Base-by-base conservation (phyloP, 345 rosid species). In the Viola odorata region DNA sequence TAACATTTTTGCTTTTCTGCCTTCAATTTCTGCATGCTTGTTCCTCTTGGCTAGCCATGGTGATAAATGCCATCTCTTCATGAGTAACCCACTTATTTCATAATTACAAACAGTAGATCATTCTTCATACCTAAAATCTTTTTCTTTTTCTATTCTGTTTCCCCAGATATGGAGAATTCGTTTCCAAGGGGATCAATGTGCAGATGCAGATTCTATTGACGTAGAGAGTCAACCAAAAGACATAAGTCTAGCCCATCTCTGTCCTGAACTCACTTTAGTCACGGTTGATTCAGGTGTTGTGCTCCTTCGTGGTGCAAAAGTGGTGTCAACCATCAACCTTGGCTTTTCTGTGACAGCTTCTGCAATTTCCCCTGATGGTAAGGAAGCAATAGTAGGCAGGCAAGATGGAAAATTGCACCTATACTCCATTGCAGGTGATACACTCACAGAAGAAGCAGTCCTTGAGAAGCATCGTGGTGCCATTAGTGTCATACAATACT, bases 391-490 rank as follows among this genome's bases (percentile, higher is more conserved):
- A 41, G 66, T 92, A 54, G 98, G 98, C 10, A 82, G 84, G 38
- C 82, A 89, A 67, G 88, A 89, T 12, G 97, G 98, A 47, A 92
- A 87, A 73, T 75, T 92, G 74, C 94, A 69, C 67, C 50, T 89
- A 55, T 92, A 87, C 72, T 79, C 88, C 52, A 57, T 87, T 9
- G 67, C 45, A 0, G 96, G 96, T 7, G 95, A 87, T 70, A 77
- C 91, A 1, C 85, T 92, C 59, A 67, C 71, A 0, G 96, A 89
- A 77, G 91, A 84, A 62, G 84, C 85, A 62, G 85, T 89, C 56
- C 86, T 87, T 52, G 96, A 87, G 83, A 92, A 76, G 59, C 98
- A 89, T 72, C 88, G 91, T 37, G 98, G 91, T 58, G 90, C 98
- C 67, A 70, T 92, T 75, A 83, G 81, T 51, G 91, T 82, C 68